Base-by-base conservation (phyloP, 257 asterid species). In the Gardenia jasminoides region DNA sequence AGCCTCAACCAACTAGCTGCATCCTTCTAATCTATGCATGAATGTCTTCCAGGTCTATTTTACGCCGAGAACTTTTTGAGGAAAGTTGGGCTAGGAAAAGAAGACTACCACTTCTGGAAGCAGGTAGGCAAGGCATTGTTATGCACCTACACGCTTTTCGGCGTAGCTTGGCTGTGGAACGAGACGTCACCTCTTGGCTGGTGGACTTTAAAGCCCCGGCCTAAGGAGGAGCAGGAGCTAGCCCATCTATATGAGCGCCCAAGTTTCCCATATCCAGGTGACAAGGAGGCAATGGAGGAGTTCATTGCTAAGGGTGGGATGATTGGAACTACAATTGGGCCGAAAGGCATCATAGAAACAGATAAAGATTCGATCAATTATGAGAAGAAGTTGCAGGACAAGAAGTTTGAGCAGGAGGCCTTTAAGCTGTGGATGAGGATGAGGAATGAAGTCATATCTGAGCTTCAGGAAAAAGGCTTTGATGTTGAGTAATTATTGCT, bases 311-410 rank as follows among this genome's bases (percentile, higher is more conserved):
- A 88, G 61, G 99, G 99, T 33, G 99, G 99, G 76, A 93, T 93
- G 98, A 93, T 93, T n/a, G 99, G 99, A 28, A 95, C 98, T 3
- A 83, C 90, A 47, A 91, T 93, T 43, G 99, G 97, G 82, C 99
- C 99, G 0, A 95, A 92, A 88, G 99, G 99, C 61, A 54, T 88
- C 3, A 33, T 92, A 5, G 99, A 92, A 39, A 70, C 85, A 0
- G 97, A 95, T 74, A 84, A 82, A 76, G 98, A 90, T 77, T 76
- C 91, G 0, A 77, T 68, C 74, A 92, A 90, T 80, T 91, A 82
- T 79, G 91, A 95, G 89, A 93, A 93, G 75, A 90, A 79, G 31
- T 83, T 95, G 93, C 98, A 95, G 91, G 97, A 93, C 84, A 85
- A 92, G 88, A 95, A 91, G 89, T 73, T 93, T 33, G 96, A 92